Conservation (phyloP, 768 basidiomycete genomes). For the Boletales sp. region DNA sequence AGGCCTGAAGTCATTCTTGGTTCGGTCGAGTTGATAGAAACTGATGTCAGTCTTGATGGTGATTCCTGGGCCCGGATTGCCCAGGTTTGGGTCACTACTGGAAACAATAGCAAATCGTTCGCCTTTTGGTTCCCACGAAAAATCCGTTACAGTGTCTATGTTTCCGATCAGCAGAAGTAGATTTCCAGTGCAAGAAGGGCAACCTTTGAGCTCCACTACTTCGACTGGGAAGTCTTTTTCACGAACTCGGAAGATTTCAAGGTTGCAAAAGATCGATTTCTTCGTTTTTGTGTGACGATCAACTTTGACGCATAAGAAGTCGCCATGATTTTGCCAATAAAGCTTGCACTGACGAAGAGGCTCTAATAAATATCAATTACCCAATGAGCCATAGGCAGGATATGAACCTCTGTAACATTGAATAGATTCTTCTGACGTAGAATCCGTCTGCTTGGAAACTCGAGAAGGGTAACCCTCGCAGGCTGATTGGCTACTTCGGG, state of each 20-base stretch:
- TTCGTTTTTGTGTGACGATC: slow-evolving; percentile 98
- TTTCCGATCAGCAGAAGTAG: slow-evolving; percentile 8
- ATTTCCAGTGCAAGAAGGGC: slow-evolving; percentile 1
- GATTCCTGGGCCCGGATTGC: slow-evolving; percentile 83
- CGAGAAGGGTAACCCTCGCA: slow-evolving; percentile 90
- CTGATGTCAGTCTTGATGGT: slow-evolving; percentile 96
- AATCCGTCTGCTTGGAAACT: slow-evolving; percentile 79
- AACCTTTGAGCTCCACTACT: slow-evolving; percentile 95
- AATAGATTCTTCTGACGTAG: slow-evolving; percentile 95
- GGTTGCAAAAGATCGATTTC: slow-evolving; percentile 96
- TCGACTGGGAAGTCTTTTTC: slow-evolving; percentile 99
- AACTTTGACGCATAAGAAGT: slow-evolving; percentile 98
- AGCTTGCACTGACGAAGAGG: slow-evolving; percentile 75
- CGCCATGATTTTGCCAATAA: slow-evolving; percentile 97
- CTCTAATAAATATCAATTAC: not conserved
- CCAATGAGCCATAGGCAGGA: not conserved
- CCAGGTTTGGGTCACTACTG: slow-evolving; percentile 89
- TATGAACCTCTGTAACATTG: slow-evolving; percentile 90
- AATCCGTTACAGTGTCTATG: slow-evolving; percentile 88
- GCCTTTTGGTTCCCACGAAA: slow-evolving; percentile 99
- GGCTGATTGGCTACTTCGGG: slow-evolving; percentile 97
- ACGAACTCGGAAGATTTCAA: slow-evolving; percentile 95
- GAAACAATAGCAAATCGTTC: slow-evolving; percentile 95
- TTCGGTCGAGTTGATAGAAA: slow-evolving; percentile 92
- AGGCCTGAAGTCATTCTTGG: slow-evolving; percentile 91